These are phyloP conservation scores for Pseudogymnoascus sp. DNA, from an alignment of 2,329 filamentous ascomycete genomes.

Conservation along the genomic window DNA sequence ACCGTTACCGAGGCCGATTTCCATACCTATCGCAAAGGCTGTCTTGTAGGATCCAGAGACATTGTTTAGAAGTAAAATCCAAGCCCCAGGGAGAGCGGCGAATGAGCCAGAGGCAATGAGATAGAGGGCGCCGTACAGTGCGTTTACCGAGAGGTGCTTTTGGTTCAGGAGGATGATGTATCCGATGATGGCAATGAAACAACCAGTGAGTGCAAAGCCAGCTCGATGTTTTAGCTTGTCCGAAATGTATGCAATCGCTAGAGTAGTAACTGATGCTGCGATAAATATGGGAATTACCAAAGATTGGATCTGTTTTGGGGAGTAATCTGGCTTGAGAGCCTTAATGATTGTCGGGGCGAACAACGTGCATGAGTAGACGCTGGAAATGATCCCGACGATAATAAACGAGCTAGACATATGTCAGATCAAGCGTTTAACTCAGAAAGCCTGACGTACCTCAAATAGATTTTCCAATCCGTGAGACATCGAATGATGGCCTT, in stretches of 20 bases:
- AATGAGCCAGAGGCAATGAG: slow-evolving; percentile 30
- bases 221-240: slow-evolving; percentile 32
- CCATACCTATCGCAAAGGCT: slow-evolving; percentile 31
- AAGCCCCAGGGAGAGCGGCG: slow-evolving; percentile 26
- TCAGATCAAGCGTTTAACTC: not conserved
- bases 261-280: slow-evolving; percentile 28
- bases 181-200: slow-evolving; percentile 26
- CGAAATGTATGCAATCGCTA: slow-evolving; percentile 29
- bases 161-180: slow-evolving; percentile 32
- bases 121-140: slow-evolving; percentile 31
- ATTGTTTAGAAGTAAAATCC: slow-evolving; percentile 47
- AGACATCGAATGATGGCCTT: slow-evolving; percentile 17
- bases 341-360: slow-evolving; percentile 37
- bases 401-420: slow-evolving; percentile 28
- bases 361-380: slow-evolving; percentile 31
- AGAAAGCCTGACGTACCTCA: slow-evolving; percentile 15
- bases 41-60: slow-evolving; percentile 39
- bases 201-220: slow-evolving; percentile 29
- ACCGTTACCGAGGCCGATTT: slow-evolving; percentile 2
- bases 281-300: slow-evolving; percentile 34
- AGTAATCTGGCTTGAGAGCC: slow-evolving; percentile 32
- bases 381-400: slow-evolving; percentile 27
- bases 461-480: slow-evolving; percentile 35
- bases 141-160: slow-evolving; percentile 12
- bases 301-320: slow-evolving; percentile 30